Evolutionary conservation across 2,329 filamentous ascomycete species (phyloP), one percentile per base, ranked within the genome.

Genomic region (Neopestalotiopsis sp.): DNA sequence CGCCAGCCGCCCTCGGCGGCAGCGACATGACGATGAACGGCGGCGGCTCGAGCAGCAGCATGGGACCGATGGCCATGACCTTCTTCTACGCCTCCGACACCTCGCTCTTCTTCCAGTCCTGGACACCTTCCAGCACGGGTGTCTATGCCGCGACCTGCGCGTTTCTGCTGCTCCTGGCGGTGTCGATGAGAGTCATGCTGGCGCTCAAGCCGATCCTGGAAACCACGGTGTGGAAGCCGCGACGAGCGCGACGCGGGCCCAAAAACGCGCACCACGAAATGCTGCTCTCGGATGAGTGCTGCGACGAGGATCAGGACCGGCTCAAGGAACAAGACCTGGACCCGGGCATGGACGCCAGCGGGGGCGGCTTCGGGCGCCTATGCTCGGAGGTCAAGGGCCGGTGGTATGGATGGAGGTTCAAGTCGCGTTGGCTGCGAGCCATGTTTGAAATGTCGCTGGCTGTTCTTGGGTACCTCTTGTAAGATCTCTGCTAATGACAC

Each of bases 141-240:
- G 80, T 82, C 52, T 93, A 93, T 75, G 90, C 90, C 1, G 91
- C 88, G 60, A 92, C 90, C 38, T 92, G 91, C 80, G 89, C 93
- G 70, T 93, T 93, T 77, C 85, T 93, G 68, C 86, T 93, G 75
- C 69, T 90, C 52, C 85, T 94, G 63, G 88, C 86, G 45, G 82
- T 89, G 69, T 79, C 89, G 57, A 87, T 87, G 73, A 88, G 91
- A 34, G 79, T 80, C 9, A 80, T 92, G 6, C 80, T 90, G 61
- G 91, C 90, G 3, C 83, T 85, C 69, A 90, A 90, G 73, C 89
- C 75, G 85, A 91, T 75, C 80, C 82, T 69, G 78, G 80, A 75
- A 69, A 70, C 78, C 75, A 72, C 72, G 4, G 90, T 89, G 84
- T 77, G 87, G 59, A 84, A 87, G 70, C 77, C 63, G 6, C 20